phyloP scores from a whole-genome alignment of 345 rosid genomes.

The Pistacia atlantica region DNA sequence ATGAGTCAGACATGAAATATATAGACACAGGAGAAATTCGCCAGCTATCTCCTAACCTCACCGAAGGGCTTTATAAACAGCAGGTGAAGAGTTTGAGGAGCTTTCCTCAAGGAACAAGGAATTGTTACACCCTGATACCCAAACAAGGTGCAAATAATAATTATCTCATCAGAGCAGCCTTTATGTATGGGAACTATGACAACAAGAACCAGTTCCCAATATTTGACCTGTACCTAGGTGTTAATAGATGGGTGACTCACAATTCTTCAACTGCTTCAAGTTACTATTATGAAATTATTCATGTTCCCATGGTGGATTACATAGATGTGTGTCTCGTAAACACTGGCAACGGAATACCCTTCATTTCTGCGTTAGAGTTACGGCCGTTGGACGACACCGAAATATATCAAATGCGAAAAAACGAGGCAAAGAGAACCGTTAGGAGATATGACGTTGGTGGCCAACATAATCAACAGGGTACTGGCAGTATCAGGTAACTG shows the following conservation, averaged over 20 bases:
- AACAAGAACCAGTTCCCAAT: background rate
- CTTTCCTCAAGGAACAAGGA: background rate
- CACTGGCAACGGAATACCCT: background rate
- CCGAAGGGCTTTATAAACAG: background rate
- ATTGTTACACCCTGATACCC: background rate
- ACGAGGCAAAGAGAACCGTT: background rate
- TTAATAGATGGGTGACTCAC: background rate
- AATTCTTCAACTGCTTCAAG: too few species aligned
- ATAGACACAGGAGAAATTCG: background rate
- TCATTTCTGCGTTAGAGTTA: background rate
- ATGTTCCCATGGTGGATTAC: background rate
- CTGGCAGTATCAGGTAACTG: too few species aligned
- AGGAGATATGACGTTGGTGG: too few species aligned
- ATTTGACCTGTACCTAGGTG: background rate
- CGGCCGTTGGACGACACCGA: too few species aligned
- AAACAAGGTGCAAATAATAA: background rate
- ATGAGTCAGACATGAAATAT: background rate
- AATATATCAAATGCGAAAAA: background rate
- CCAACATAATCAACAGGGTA: too few species aligned
- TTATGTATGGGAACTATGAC: background rate
- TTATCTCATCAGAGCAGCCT: background rate
- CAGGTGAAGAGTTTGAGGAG: background rate
- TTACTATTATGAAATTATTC: background rate
- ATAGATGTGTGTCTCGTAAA: constrained; percentile 14
- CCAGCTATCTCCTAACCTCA: background rate